A percentile compares a stretch with the other conserved stretches of the same genome.
Conservation (phyloP, 2,329 filamentous ascomycete species). For the Metarhizium album region DNA sequence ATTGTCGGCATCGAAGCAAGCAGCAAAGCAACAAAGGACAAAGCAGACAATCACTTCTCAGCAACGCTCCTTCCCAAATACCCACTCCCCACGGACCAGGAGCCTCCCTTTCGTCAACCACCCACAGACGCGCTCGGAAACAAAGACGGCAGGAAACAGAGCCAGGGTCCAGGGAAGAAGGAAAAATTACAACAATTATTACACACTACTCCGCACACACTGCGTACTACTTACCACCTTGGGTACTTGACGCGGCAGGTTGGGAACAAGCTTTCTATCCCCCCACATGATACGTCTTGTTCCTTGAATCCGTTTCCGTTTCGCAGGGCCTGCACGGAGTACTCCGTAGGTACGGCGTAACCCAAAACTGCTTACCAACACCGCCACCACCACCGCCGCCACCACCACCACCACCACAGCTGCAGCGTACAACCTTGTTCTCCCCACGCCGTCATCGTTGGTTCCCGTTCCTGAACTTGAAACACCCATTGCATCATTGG, state of each 20-base stretch:
- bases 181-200: too few relatives aligned
- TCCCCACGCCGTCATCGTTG: not conserved
- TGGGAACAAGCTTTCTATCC: not conserved
- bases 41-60: not conserved
- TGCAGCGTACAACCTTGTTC: not conserved
- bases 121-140: not conserved
- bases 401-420: not conserved
- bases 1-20: not conserved
- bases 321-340: not conserved
- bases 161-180: not conserved
- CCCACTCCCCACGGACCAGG: too few relatives aligned
- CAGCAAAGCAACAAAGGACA: not conserved
- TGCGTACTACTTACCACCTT: too few relatives aligned
- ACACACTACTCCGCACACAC: too few relatives aligned
- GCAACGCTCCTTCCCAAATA: not conserved
- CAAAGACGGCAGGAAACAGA: not conserved
- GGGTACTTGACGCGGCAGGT: not conserved
- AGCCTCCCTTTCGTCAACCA: not conserved
- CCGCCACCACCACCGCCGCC: too few relatives aligned
- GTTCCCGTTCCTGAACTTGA: conserved; percentile 4
- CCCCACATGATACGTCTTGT: not conserved
- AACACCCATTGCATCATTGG: conserved; percentile 3
- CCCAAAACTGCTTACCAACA: too few relatives aligned
- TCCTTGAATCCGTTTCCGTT: not conserved
- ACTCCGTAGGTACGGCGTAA: too few relatives aligned